Evolutionary conservation across 2,329 filamentous ascomycete species (phyloP).

Genomic region (Fusarium pseudocircinatum): DNA sequence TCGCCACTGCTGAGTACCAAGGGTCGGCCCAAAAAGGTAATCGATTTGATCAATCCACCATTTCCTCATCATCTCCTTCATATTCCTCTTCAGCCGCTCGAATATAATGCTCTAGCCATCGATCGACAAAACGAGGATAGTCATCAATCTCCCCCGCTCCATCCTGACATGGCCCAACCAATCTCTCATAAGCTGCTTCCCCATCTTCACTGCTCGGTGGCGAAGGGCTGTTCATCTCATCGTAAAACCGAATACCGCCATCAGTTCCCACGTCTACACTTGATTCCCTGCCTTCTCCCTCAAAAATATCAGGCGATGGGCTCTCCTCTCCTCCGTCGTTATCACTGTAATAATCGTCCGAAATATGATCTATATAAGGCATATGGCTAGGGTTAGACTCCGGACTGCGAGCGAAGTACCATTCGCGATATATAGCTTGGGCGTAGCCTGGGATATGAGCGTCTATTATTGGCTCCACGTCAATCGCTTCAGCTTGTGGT

Average conservation of each 20-base stretch:
- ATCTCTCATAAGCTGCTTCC: background rate
- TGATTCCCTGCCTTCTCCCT: background rate
- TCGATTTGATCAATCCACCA: background rate
- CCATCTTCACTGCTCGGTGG: constrained; percentile 5
- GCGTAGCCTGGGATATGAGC: background rate
- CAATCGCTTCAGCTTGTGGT: too few species aligned
- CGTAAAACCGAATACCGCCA: background rate
- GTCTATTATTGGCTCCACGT: background rate
- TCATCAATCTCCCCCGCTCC: background rate
- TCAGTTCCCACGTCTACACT: background rate
- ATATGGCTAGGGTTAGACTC: background rate
- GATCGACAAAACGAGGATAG: background rate
- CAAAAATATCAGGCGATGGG: too few species aligned
- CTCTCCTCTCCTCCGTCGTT: background rate
- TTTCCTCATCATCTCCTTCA: background rate
- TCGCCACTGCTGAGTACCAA: background rate
- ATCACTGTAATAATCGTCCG: background rate
- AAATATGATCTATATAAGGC: background rate
- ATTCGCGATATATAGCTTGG: background rate
- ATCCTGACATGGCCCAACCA: background rate
- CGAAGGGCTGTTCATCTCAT: background rate
- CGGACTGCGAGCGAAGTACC: background rate
- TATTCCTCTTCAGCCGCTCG: background rate
- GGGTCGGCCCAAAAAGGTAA: background rate
- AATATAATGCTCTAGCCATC: background rate